Evolutionary conservation across 1,284 basidiomycete genomes (phyloP).

Genomic region (Ceratobasidium sp.): DNA sequence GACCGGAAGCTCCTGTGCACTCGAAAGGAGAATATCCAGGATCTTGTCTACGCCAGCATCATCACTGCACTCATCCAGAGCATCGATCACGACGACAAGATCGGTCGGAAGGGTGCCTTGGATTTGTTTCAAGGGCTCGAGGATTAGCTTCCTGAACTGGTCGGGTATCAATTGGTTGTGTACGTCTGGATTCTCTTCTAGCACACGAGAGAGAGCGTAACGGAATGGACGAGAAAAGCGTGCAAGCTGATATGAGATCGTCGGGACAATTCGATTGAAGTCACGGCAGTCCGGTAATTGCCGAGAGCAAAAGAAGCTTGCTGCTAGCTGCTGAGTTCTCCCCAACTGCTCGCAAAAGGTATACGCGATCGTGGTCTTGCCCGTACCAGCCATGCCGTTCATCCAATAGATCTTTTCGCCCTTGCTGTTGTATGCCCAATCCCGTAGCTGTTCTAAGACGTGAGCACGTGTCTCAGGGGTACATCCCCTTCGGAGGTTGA

Average conservation of each 20-base stretch:
- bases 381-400: slow-evolving; percentile 17
- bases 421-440: background rate
- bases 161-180: background rate
- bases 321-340: background rate
- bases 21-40: background rate
- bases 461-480: background rate
- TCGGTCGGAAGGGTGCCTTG: background rate
- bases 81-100: slow-evolving; percentile 14
- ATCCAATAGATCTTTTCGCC: slow-evolving; percentile 11
- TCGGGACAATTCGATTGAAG: background rate
- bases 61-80: slow-evolving; percentile 16
- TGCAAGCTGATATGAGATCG: background rate
- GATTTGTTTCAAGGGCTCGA: background rate
- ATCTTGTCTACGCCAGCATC: background rate
- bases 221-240: slow-evolving; percentile 10
- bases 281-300: slow-evolving; percentile 1
- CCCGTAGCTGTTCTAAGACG: background rate
- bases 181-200: background rate
- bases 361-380: too few relatives aligned
- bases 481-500: background rate
- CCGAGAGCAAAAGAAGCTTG: slow-evolving; percentile 29
- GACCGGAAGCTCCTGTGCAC: background rate
- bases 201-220: background rate
- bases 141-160: background rate
- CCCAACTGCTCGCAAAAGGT: slow-evolving; percentile 6